Evolutionary conservation across 257 asterid genomes (phyloP).

Genomic region (Solanum chaucha): DNA sequence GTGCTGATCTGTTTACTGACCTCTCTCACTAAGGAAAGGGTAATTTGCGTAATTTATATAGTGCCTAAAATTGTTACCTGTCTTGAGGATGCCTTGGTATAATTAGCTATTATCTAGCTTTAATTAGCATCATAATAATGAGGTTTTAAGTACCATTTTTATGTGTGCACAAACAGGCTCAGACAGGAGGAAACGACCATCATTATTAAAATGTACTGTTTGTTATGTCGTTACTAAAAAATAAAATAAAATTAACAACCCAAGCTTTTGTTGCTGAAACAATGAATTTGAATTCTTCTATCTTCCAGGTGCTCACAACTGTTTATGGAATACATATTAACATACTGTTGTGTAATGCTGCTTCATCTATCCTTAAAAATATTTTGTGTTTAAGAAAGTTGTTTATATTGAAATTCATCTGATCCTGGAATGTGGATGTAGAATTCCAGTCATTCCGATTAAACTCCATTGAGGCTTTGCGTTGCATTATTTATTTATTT

Average conservation of each 20-base stretch:
- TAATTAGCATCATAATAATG: not conserved
- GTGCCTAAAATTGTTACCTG: not conserved
- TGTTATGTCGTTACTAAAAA: not conserved
- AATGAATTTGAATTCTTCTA: not conserved
- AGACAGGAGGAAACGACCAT: not conserved
- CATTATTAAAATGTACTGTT: no score
- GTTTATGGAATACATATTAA: not conserved
- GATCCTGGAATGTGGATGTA: not conserved
- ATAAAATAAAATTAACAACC: not conserved
- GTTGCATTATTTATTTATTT: not conserved
- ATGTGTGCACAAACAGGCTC: not conserved
- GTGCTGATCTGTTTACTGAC: not conserved
- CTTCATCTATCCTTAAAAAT: not conserved
- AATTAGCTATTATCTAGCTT: not conserved
- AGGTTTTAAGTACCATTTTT: not conserved
- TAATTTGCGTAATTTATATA: not conserved
- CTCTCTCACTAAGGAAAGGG: not conserved
- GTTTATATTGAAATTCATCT: not conserved
- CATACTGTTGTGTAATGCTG: not conserved
- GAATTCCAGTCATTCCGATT: not conserved
- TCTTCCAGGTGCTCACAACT: not conserved
- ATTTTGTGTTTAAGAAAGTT: not conserved
- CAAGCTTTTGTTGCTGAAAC: not conserved
- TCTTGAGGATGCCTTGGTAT: not conserved
- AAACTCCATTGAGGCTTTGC: not conserved